These are phyloP conservation scores for Cyberlindnera veronae DNA, from an alignment of 805 yeast genomes.

Conservation along the genomic window DNA sequence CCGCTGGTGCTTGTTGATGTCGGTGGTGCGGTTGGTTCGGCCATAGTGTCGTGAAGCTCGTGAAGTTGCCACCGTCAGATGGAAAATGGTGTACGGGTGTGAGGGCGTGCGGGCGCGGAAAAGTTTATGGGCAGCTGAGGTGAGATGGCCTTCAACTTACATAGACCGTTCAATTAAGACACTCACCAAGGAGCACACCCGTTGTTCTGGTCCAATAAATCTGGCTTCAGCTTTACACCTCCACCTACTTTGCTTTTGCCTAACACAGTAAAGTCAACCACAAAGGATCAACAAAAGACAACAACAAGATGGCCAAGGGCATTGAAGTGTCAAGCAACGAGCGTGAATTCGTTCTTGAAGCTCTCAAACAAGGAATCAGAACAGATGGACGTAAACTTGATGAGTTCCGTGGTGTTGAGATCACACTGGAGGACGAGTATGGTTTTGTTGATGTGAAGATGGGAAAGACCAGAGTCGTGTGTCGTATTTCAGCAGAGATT, in stretches of 20 bases:
- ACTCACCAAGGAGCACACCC: no score
- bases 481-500: slow-evolving; percentile 71
- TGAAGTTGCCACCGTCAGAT: background rate
- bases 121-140: no score
- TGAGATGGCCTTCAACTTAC: no score
- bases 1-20: no score
- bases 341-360: slow-evolving; percentile 53
- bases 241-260: no score
- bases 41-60: no score
- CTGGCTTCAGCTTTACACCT: no score
- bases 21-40: no score
- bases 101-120: no score
- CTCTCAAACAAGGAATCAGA: slow-evolving; percentile 60
- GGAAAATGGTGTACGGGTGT: slow-evolving; percentile 14
- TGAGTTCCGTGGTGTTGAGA: slow-evolving; percentile 62
- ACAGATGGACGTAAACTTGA: slow-evolving; percentile 65
- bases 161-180: no score
- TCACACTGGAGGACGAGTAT: slow-evolving; percentile 62
- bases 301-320: slow-evolving; percentile 51
- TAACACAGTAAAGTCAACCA: no score
- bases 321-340: slow-evolving; percentile 65
- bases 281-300: background rate
- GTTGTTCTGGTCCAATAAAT: no score
- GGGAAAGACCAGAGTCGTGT: slow-evolving; percentile 73
- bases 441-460: slow-evolving; percentile 78